Evolutionary conservation across 441 rosid species (phyloP), one percentile per base, ranked within the genome.

Genomic region (Gossypium laxum): DNA sequence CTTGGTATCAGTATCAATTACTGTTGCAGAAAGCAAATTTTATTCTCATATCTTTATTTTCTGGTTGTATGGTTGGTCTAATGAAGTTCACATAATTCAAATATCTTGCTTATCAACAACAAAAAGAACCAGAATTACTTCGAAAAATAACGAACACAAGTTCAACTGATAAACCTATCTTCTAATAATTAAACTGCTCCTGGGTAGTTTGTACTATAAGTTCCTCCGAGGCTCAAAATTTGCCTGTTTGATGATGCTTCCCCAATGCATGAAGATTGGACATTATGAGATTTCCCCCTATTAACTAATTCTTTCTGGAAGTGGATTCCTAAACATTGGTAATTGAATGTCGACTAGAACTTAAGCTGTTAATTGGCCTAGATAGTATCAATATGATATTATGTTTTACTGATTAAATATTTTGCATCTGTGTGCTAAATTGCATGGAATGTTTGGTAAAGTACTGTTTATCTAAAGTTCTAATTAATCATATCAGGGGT

Each of bases 401-500:
- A 38, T 19, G 32, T 22, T 41, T 21, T 21, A 15, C 69, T 68
- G 60, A 7, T 15, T 67, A 17, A 22, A 62, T 22, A 28, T 69
- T 54, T 66, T 56, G 43, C 19, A n/a, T 58, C 65, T 34, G 55
- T 69, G 67, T 57, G 45, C 56, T 50, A 69, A 69, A 71, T 34
- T 72, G 47, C 66, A 41, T 26, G 69, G 21, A 63, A 38, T 30
- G 70, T 21, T 48, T 32, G 4, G 2, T 57, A 28, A 55, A 32
- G 41, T 60, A 38, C 22, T 75, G 7, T 7, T 67, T 78, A 19
- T 56, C 41, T 32, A 62, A 45, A 19, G 47, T 61, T 45, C 52
- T 64, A 55, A 57, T 43, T 71, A 34, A 81, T 74, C 73, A 45
- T 71, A 79, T 72, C 87, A 91, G 96, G 78, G 73, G 71, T 77